Base-by-base conservation (phyloP, 1,284 basidiomycete genomes). In the Marasmius fiardii region DNA sequence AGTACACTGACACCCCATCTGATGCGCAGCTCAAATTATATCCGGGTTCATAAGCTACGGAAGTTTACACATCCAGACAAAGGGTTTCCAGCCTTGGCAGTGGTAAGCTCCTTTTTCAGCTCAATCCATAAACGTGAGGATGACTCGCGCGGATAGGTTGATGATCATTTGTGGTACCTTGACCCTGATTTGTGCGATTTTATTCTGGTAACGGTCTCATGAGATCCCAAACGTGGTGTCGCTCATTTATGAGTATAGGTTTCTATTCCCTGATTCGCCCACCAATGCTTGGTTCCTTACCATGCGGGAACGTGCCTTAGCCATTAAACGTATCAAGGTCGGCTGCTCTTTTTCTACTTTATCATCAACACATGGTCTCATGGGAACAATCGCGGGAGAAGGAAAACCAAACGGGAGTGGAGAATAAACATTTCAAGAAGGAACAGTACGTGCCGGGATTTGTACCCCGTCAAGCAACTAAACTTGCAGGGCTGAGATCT, bases 341-440 rank as follows among this genome's bases (percentile, higher is more conserved):
- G 14, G 24, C 10, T 48, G 28, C n/a, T 49, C 28, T n/a, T n/a
- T 52, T 7, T 10, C 12, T 26, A 23, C 11, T 16, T 41, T 41
- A 4, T 24, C 7, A 20, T n/a, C n/a, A 23, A 24, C 8, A 24
- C 16, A 16, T 23, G 26, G 24, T n/a, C 44, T 45, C 14, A 45
- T 20, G 18, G 20, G 16, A 23, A n/a, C n/a, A n/a, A n/a, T n/a
- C 20, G 21, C 26, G n/a, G n/a, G n/a, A n/a, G 14, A 54, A 79
- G 77, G 74, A 74, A 67, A 89, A 89, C 63, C 86, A 89, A 75
- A 81, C 85, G 2, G 86, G 87, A 33, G 77, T 87, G 18, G 86
- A 88, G 68, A 88, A 88, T 65, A 88, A 90, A 67, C 76, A 76
- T 52, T 90, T 87, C 72, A 92, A 92, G 71, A 80, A 75, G 55